Evolutionary conservation across 2,329 filamentous ascomycete species (phyloP).

Genomic region (Stagonosporopsis chrysanthemi): DNA sequence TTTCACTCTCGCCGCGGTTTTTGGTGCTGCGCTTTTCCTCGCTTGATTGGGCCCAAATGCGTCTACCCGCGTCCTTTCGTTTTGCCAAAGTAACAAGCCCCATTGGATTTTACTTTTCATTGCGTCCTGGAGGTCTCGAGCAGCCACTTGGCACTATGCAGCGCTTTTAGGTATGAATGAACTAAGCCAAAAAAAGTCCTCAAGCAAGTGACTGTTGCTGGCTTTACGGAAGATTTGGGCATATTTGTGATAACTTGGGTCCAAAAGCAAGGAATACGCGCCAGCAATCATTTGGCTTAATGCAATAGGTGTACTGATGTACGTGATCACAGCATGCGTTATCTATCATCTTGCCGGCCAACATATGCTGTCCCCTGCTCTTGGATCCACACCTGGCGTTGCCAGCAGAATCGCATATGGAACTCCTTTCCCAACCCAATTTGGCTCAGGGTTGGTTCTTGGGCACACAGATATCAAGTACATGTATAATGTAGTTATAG

Average conservation of each 20-base stretch:
- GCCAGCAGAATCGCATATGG: conserved; percentile 70
- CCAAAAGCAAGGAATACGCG: conserved; percentile 14
- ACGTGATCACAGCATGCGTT: conserved; percentile 66
- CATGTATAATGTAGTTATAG: conserved; percentile 67
- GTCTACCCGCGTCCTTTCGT: no score
- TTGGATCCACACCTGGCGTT: conserved; percentile 63
- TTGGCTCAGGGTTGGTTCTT: conserved; percentile 73
- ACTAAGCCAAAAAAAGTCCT: no score
- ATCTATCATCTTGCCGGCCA: conserved; percentile 70
- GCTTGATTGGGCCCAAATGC: neutral
- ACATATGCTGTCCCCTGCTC: conserved; percentile 67
- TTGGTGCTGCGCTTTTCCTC: conserved; percentile 6
- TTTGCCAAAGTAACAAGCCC: no score
- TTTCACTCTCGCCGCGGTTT: conserved; percentile 3
- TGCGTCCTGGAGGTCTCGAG: no score
- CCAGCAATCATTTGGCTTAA: conserved; percentile 16
- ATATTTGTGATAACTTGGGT: neutral
- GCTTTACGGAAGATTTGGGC: no score
- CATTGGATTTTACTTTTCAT: no score
- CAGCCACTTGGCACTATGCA: no score
- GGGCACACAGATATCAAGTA: conserved; percentile 71
- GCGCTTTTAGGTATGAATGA: no score
- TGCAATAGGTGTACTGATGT: conserved; percentile 63
- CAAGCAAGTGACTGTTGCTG: no score
- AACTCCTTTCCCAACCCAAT: conserved; percentile 70